Conservation (phyloP, 2,329 filamentous ascomycete genomes). For the Colletotrichum ledebouriae region DNA sequence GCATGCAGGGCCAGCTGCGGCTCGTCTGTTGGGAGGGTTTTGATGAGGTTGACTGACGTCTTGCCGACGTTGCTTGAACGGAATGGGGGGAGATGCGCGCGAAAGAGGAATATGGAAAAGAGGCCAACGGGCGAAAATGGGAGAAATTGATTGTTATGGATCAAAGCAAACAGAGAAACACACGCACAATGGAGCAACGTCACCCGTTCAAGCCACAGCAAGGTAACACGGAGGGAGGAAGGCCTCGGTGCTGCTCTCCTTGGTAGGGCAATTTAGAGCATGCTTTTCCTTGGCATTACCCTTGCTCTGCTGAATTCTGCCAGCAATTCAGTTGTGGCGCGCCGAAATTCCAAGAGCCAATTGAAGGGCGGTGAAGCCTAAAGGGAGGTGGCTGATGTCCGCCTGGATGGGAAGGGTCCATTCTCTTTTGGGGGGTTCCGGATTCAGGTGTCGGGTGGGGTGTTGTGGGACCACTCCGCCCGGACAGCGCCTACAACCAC, state of each 20-base stretch:
- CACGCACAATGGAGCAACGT: not conserved
- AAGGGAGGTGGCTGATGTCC: constrained; percentile 22
- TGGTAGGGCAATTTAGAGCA: not conserved
- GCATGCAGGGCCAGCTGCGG: constrained; percentile 42
- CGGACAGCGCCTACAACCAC: too few species aligned
- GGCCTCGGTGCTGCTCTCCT: not conserved
- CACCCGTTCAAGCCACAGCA: constrained; percentile 28
- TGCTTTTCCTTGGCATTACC: constrained; percentile 31
- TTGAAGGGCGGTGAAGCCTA: not conserved
- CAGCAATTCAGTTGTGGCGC: constrained; percentile 19
- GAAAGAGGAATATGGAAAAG: not conserved
- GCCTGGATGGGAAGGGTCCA: not conserved
- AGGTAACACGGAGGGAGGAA: constrained; percentile 3
- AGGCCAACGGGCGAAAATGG: not conserved
- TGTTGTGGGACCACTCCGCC: too few species aligned
- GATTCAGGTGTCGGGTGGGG: constrained; percentile 13
- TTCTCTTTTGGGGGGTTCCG: constrained; percentile 1
- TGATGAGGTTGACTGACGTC: constrained; percentile 1
- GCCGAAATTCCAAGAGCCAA: not conserved
- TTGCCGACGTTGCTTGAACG: not conserved
- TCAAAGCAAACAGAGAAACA: constrained; percentile 2
- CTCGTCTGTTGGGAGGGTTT: constrained; percentile 8
- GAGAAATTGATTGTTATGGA: constrained; percentile 36
- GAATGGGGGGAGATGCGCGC: constrained; percentile 1
- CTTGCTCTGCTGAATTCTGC: constrained; percentile 8